These are phyloP conservation scores for Coprinopsis cinerea DNA, from an alignment of 768 basidiomycete species.

Conservation along the genomic window DNA sequence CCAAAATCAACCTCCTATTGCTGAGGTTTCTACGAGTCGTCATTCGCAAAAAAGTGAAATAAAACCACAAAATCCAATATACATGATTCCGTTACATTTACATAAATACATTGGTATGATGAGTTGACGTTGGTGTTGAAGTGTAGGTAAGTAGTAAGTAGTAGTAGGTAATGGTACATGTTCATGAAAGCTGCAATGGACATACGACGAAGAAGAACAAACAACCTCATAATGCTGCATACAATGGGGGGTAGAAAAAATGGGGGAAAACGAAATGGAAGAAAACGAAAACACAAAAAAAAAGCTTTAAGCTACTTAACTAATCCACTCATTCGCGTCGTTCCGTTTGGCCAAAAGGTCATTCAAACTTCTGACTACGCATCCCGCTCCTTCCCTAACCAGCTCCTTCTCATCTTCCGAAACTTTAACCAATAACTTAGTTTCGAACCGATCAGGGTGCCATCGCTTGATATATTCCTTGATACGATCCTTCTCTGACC, in stretches of 20 bases:
- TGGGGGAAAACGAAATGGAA: no score
- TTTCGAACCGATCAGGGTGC: slow-evolving; percentile 83
- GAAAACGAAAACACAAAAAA: no score
- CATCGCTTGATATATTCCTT: slow-evolving; percentile 71
- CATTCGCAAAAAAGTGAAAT: no score
- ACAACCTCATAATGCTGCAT: no score
- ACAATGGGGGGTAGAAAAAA: no score
- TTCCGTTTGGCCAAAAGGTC: slow-evolving; percentile 57
- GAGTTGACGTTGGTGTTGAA: no score
- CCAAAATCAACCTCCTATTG: no score
- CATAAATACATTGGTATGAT: not conserved
- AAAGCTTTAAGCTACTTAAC: no score
- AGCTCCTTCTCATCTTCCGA: slow-evolving; percentile 55
- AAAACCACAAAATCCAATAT: no score
- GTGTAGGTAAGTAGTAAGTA: not conserved
- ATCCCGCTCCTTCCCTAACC: slow-evolving; percentile 68
- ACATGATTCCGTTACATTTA: no score
- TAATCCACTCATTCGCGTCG: slow-evolving; percentile 2
- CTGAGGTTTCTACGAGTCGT: no score
- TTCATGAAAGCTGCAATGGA: not conserved
- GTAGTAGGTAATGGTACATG: not conserved
- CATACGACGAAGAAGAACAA: not conserved
- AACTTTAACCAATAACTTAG: slow-evolving; percentile 59
- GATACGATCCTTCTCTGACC: slow-evolving; percentile 60
- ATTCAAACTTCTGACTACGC: slow-evolving; percentile 65